phyloP scores from a whole-genome alignment of 305 asterid species.

The Caryopteris hybrid region DNA sequence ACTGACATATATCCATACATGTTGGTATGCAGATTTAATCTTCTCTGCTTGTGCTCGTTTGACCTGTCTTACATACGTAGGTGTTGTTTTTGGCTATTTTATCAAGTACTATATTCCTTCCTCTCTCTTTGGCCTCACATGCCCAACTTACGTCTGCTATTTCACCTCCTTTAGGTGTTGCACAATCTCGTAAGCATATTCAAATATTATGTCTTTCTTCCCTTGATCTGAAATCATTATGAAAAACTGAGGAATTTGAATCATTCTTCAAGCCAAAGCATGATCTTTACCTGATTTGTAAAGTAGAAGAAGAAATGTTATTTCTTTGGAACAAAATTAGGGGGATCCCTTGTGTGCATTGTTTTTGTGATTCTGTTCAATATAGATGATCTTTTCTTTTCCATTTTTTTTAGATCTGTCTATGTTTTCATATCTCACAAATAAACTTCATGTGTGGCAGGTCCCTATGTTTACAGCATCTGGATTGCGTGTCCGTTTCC shows the following conservation, averaged over 20 bases:
- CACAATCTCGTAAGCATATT: background rate
- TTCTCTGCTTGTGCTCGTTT: background rate
- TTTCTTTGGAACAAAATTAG: background rate
- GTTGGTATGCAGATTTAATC: background rate
- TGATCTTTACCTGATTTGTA: background rate
- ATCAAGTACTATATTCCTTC: background rate
- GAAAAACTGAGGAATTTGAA: background rate
- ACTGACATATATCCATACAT: background rate
- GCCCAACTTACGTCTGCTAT: background rate
- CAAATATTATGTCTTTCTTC: background rate
- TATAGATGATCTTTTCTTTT: background rate
- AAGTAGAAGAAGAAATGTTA: background rate
- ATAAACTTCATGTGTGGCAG: conserved; percentile 35
- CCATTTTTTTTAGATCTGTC: background rate
- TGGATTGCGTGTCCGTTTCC: conserved; percentile 96
- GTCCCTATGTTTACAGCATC: conserved; percentile 99
- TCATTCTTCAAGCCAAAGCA: background rate
- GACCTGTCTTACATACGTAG: background rate
- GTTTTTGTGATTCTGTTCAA: background rate
- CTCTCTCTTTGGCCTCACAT: background rate
- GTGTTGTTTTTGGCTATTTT: background rate
- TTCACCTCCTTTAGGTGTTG: background rate
- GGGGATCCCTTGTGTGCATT: background rate
- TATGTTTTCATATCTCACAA: conserved; percentile 19
- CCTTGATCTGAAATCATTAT: background rate